phyloP scores from a whole-genome alignment of 805 yeast genomes.

The Metschnikowia bowlesiae region DNA sequence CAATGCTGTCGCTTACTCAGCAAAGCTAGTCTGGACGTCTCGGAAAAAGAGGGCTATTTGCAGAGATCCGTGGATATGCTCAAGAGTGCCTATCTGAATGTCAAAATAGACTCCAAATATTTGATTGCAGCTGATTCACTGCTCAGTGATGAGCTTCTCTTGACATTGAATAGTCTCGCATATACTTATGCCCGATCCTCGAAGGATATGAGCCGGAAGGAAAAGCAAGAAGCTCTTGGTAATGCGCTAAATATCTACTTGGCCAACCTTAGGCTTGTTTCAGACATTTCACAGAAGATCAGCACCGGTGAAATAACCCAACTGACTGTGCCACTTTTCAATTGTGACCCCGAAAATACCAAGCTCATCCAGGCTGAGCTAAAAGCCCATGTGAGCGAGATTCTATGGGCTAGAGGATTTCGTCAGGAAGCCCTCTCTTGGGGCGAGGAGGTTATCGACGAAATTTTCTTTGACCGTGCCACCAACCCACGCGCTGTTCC shows the following conservation, averaged over 20 bases:
- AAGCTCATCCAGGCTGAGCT: slow-evolving; percentile 26
- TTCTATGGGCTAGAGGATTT: slow-evolving; percentile 39
- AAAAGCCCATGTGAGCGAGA: slow-evolving; percentile 37
- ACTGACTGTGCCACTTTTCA: slow-evolving; percentile 31
- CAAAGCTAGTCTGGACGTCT: slow-evolving; percentile 19
- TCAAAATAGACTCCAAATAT: slow-evolving; percentile 22
- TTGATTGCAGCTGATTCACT: slow-evolving; percentile 24
- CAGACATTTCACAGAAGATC: slow-evolving; percentile 17
- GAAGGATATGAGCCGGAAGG: slow-evolving; percentile 3
- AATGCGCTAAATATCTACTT: slow-evolving; percentile 35
- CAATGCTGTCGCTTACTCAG: slow-evolving; percentile 36
- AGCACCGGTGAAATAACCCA: slow-evolving; percentile 20
- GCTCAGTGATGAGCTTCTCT: slow-evolving; percentile 36
- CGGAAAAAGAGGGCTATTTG: slow-evolving; percentile 24
- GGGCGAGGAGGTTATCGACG: slow-evolving; percentile 40
- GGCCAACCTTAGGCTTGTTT: slow-evolving; percentile 27
- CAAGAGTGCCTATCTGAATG: slow-evolving; percentile 23
- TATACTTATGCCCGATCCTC: slow-evolving; percentile 21
- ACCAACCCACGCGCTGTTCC: slow-evolving; percentile 24
- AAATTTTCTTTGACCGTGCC: slow-evolving; percentile 28
- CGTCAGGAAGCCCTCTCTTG: slow-evolving; percentile 36
- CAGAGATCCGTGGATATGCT: slow-evolving; percentile 33
- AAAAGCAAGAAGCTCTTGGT: slow-evolving; percentile 16
- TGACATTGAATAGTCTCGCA: slow-evolving; percentile 33
- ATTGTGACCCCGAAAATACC: slow-evolving; percentile 30